phyloP scores from a whole-genome alignment of 2,329 filamentous ascomycete species.

The Cladosporium sp. region DNA sequence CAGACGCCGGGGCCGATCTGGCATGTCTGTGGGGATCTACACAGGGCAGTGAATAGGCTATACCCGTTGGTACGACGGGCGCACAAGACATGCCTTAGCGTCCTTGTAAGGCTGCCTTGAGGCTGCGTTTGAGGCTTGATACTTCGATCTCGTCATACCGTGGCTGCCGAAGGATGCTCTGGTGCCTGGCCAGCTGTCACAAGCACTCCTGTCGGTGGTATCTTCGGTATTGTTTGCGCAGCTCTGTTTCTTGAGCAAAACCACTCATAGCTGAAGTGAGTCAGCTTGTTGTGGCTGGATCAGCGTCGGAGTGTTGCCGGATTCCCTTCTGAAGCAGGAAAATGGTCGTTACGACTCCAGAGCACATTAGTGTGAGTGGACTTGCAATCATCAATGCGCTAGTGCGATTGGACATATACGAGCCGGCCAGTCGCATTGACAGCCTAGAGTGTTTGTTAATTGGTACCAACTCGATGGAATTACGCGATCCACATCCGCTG shows the following conservation, averaged over 20 bases:
- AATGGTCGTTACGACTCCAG: background rate
- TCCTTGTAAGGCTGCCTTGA: background rate
- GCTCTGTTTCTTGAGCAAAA: background rate
- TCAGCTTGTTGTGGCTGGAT: background rate
- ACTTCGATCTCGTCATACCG: conserved; percentile 1
- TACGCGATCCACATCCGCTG: background rate
- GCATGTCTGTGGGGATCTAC: background rate
- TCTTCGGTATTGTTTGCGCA: background rate
- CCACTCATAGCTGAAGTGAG: background rate
- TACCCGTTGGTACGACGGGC: conserved; percentile 6
- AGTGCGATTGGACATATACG: background rate
- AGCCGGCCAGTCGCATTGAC: background rate
- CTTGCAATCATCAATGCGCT: background rate
- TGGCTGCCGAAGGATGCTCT: background rate
- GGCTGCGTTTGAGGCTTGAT: conserved; percentile 10
- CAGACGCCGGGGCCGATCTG: background rate
- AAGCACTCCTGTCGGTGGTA: conserved; percentile 2
- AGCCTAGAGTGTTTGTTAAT: background rate
- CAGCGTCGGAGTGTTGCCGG: background rate
- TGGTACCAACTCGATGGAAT: background rate
- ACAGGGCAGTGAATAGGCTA: conserved; percentile 17
- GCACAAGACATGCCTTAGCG: background rate
- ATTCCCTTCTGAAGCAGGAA: background rate
- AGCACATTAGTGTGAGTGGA: background rate
- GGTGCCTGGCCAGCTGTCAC: conserved; percentile 4